Evolutionary conservation across 352 stramenopile species (phyloP).

Genomic region (Globisporangium barbulae): DNA sequence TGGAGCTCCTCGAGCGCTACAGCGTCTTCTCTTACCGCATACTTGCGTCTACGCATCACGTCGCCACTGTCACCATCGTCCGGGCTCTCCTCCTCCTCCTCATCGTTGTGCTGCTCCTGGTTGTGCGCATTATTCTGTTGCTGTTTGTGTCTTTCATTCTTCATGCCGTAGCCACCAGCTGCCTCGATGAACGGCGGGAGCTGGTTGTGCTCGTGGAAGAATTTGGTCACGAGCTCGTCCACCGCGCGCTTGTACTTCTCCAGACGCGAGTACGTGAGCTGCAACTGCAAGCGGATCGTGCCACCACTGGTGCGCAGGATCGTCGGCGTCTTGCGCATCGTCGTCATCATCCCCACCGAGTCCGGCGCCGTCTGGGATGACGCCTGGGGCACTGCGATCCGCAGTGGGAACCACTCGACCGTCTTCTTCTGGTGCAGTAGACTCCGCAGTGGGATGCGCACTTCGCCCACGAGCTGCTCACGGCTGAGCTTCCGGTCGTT

Average conservation of each 20-base stretch:
- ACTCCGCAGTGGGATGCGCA: constrained; percentile 51
- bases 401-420: constrained; percentile 57
- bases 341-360: constrained; percentile 7
- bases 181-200: constrained; percentile 59
- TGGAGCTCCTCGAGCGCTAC: constrained; percentile 15
- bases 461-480: constrained; percentile 69
- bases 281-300: constrained; percentile 50
- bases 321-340: constrained; percentile 3
- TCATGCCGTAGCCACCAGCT: constrained; percentile 7
- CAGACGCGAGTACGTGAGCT: constrained; percentile 57
- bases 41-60: background rate
- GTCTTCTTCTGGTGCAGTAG: constrained; percentile 64
- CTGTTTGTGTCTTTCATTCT: constrained; percentile 8
- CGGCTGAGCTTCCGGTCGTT: constrained; percentile 68
- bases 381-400: constrained; percentile 23
- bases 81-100: constrained; percentile 28
- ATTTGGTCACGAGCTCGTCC: constrained; percentile 59
- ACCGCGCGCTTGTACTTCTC: constrained; percentile 56
- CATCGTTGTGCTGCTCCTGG: constrained; percentile 26
- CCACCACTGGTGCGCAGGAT: constrained; percentile 34
- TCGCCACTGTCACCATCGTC: background rate
- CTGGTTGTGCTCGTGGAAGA: constrained; percentile 45
- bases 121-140: constrained; percentile 17
- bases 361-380: constrained; percentile 1
- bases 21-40: constrained; percentile 11